Evolutionary conservation across 2,329 filamentous ascomycete species (phyloP).

Genomic region (Alternaria triticina): DNA sequence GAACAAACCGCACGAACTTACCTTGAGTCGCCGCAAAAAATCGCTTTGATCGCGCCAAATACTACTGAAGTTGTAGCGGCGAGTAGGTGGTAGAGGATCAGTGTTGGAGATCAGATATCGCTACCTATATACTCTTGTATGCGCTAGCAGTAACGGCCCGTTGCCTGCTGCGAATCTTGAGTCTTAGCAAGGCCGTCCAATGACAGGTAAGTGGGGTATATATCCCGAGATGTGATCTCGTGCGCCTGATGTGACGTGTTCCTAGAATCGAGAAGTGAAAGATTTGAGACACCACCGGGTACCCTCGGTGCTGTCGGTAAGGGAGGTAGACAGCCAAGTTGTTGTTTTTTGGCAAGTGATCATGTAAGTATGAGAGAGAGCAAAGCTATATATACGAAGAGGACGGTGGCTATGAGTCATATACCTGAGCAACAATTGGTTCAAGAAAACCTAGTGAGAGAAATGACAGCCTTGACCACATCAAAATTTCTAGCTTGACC

Average conservation of each 20-base stretch:
- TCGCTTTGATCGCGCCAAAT: background rate
- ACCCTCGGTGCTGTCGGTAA: background rate
- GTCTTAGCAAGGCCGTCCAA: background rate
- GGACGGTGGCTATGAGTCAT: background rate
- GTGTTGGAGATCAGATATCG: background rate
- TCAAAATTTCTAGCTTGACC: background rate
- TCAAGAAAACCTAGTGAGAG: background rate
- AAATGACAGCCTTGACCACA: background rate
- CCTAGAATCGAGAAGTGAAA: slow-evolving; percentile 4
- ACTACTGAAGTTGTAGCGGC: background rate
- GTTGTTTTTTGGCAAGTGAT: background rate
- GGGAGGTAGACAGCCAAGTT: background rate
- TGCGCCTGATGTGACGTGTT: background rate
- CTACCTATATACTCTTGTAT: background rate
- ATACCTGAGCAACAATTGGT: background rate
- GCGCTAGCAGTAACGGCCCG: background rate
- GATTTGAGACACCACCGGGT: background rate
- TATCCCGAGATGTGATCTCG: background rate
- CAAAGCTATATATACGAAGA: background rate
- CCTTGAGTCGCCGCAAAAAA: background rate
- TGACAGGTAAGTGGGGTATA: background rate
- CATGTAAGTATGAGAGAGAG: background rate
- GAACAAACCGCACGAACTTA: background rate
- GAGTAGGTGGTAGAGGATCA: background rate
- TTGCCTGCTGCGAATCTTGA: background rate